These are phyloP conservation scores for Chaetomiaceae sp. DNA, from an alignment of 2,329 filamentous ascomycete genomes.

Conservation along the genomic window DNA sequence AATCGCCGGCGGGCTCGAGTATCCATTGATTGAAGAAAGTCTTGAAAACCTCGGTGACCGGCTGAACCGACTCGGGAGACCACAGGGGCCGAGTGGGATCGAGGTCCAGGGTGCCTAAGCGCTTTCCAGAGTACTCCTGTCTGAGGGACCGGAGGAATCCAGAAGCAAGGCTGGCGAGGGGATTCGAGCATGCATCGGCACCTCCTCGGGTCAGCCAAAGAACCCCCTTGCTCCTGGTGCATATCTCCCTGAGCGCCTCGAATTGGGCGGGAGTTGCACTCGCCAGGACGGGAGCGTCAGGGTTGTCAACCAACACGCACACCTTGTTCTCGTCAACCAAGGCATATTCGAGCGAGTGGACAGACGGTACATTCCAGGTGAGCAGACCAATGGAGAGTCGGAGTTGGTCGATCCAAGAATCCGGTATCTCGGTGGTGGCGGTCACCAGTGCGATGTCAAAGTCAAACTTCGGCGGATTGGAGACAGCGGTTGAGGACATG, in stretches of 20 bases:
- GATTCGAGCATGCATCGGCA: constrained; percentile 7
- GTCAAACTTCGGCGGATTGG: constrained; percentile 12
- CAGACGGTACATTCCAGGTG: constrained; percentile 19
- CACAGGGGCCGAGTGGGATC: constrained; percentile 15
- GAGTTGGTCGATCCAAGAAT: constrained; percentile 21
- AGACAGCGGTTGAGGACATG: constrained; percentile 20
- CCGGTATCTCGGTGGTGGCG: background rate
- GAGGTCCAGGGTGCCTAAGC: constrained; percentile 19
- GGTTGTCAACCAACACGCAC: constrained; percentile 22
- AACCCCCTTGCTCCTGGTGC: constrained; percentile 19
- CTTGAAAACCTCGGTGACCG: constrained; percentile 19
- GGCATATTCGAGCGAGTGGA: constrained; percentile 14
- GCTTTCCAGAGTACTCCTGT: constrained; percentile 23
- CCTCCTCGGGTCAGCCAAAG: constrained; percentile 25
- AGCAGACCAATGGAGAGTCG: constrained; percentile 18
- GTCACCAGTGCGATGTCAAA: constrained; percentile 22
- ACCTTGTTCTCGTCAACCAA: constrained; percentile 14
- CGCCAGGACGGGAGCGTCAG: constrained; percentile 17
- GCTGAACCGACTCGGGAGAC: constrained; percentile 8
- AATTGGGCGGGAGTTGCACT: constrained; percentile 11
- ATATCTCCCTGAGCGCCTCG: constrained; percentile 18
- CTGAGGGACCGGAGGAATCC: constrained; percentile 24
- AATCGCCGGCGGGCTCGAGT: constrained; percentile 5
- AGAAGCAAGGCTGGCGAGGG: constrained; percentile 9
- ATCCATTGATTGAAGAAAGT: constrained; percentile 14